Percentiles rank a stretch among this genome's conserved stretches.
These are phyloP conservation scores for Cucumis cinereus DNA, from an alignment of 306 rosid species.

Conservation along the genomic window DNA sequence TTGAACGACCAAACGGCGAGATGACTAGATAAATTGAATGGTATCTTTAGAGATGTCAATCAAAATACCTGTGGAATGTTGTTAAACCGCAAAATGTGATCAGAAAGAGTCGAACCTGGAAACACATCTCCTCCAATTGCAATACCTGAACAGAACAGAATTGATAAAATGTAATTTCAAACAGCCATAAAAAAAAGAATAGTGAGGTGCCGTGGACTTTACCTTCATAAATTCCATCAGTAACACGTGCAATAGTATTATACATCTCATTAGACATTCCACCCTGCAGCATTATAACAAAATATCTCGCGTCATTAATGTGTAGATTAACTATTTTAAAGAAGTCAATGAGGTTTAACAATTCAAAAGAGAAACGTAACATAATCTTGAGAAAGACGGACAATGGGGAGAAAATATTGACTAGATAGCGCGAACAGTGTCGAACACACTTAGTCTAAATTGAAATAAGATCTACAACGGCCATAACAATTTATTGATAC, in stretches of 20 bases:
- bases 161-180: not conserved
- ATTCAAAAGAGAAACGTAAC: not conserved
- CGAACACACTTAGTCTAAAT: not conserved
- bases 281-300: conserved; percentile 49
- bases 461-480: not conserved
- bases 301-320: not conserved
- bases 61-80: conserved; percentile 76
- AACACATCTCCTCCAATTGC: conserved; percentile 99
- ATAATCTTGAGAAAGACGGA: not conserved
- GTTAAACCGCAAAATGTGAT: conserved; percentile 94
- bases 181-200: not conserved
- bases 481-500: not conserved
- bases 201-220: not conserved
- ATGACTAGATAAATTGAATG: conserved; percentile 1
- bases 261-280: conserved; percentile 98
- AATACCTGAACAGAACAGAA: conserved; percentile 44
- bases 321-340: not conserved
- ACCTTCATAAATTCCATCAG: conserved; percentile 98
- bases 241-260: conserved; percentile 81
- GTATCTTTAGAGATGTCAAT: conserved; percentile 9
- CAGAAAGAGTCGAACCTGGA: conserved; percentile 97
- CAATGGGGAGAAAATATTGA: not conserved
- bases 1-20: not conserved
- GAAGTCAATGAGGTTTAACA: not conserved
- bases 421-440: not conserved